Conservation (phyloP, 2,329 filamentous ascomycete species). For the Aspergillus ochraceus region DNA sequence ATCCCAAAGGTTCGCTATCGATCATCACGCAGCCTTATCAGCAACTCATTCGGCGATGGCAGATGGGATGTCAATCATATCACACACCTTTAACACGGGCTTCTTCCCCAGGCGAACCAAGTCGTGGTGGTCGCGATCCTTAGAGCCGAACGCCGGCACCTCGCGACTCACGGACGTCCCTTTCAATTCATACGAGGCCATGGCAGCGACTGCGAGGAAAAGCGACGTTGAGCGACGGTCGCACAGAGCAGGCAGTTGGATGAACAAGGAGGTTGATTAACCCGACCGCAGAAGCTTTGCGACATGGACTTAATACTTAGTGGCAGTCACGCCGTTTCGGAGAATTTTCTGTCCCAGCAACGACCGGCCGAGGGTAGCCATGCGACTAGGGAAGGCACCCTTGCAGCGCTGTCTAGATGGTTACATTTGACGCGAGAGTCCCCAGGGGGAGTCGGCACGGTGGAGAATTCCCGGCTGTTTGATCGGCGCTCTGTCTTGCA, state of each 20-base stretch:
- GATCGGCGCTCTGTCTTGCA: neutral
- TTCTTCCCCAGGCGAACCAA: conserved; percentile 22
- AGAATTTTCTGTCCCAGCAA: neutral
- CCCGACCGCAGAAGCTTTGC: too few relatives aligned
- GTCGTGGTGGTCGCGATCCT: conserved; percentile 11
- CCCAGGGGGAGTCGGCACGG: too few relatives aligned
- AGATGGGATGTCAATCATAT: neutral
- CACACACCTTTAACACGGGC: conserved; percentile 17
- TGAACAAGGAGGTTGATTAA: neutral
- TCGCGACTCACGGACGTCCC: neutral
- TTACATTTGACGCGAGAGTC: neutral
- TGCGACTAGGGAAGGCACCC: neutral
- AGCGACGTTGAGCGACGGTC: neutral
- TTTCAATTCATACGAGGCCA: conserved; percentile 10
- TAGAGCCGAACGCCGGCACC: neutral
- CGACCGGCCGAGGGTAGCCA: neutral
- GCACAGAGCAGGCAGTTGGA: neutral
- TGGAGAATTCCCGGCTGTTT: neutral
- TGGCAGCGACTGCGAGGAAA: neutral
- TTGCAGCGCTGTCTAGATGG: neutral
- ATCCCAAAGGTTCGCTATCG: conserved; percentile 22
- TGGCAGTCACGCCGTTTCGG: neutral
- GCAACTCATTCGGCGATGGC: neutral
- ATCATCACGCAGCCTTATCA: neutral
- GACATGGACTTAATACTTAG: neutral